phyloP scores from a whole-genome alignment of 495 filamentous ascomycete species.

The Podospora tetraspora region DNA sequence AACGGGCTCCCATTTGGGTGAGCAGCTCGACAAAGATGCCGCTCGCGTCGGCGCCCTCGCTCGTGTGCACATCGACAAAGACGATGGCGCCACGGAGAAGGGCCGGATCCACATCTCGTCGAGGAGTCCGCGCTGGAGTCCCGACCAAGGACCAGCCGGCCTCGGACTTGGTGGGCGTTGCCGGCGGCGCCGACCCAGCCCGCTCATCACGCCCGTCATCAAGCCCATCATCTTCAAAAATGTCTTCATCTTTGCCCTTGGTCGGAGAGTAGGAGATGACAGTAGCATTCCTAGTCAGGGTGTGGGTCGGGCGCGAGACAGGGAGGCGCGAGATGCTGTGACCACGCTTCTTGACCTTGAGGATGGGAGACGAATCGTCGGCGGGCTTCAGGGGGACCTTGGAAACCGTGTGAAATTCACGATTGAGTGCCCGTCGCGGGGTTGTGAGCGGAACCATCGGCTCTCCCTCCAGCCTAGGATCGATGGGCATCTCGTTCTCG shows the following conservation, averaged over 20 bases:
- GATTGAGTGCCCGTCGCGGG: constrained; percentile 27
- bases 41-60: constrained; percentile 80
- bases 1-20: constrained; percentile 77
- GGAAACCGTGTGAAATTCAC: constrained; percentile 60
- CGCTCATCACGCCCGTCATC: constrained; percentile 18
- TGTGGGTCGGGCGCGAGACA: constrained; percentile 26
- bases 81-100: constrained; percentile 70
- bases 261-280: constrained; percentile 42
- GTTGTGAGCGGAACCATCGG: constrained; percentile 29
- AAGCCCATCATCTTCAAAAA: constrained; percentile 17
- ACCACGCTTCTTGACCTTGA: constrained; percentile 42
- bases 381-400: constrained; percentile 72
- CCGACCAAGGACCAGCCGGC: constrained; percentile 45
- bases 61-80: constrained; percentile 91
- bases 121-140: constrained; percentile 52
- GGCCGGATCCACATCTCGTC: constrained; percentile 44
- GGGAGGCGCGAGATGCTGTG: constrained; percentile 52
- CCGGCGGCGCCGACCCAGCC: constrained; percentile 18
- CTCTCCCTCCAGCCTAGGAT: constrained; percentile 35
- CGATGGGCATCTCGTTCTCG: constrained; percentile 54
- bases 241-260: constrained; percentile 27
- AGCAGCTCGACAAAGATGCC: constrained; percentile 78
- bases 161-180: constrained; percentile 36
- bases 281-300: constrained; percentile 36
- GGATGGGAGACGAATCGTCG: constrained; percentile 54